Percentiles rank a stretch among this genome's conserved stretches.
These are phyloP conservation scores for Albugo laibachii DNA, from an alignment of 352 stramenopile species.

Conservation along the genomic window DNA sequence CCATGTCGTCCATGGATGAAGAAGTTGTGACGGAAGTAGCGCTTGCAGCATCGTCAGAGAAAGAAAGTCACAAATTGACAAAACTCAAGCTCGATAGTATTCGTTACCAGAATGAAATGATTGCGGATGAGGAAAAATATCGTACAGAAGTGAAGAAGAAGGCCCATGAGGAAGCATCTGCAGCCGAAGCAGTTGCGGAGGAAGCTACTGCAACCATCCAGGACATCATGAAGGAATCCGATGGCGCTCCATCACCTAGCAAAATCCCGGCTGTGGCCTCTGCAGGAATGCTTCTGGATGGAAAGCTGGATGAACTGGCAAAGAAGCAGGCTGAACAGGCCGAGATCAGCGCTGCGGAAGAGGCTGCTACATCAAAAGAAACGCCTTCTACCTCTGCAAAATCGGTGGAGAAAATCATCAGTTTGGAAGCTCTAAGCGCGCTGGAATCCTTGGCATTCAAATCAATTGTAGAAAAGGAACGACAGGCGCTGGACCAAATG, in stretches of 20 bases:
- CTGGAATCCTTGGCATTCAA: slow-evolving; percentile 75
- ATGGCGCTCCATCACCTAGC: background rate
- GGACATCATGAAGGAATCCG: slow-evolving; percentile 5
- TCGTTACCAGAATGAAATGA: slow-evolving; percentile 92
- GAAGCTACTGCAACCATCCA: slow-evolving; percentile 10
- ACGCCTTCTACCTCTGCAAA: slow-evolving; percentile 13
- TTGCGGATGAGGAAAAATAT: slow-evolving; percentile 82
- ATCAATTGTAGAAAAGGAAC: slow-evolving; percentile 74
- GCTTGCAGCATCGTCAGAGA: slow-evolving; percentile 44
- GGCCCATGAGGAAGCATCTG: slow-evolving; percentile 3
- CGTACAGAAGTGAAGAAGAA: slow-evolving; percentile 61
- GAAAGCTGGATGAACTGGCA: background rate
- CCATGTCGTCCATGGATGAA: slow-evolving; percentile 77
- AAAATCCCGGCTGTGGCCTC: background rate
- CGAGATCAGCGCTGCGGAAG: slow-evolving; percentile 11
- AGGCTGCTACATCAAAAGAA: slow-evolving; percentile 1
- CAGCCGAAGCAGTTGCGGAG: slow-evolving; percentile 14
- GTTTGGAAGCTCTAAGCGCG: slow-evolving; percentile 55
- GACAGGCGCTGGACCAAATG: slow-evolving; percentile 60
- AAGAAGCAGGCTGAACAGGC: slow-evolving; percentile 16
- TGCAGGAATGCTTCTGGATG: background rate
- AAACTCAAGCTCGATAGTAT: slow-evolving; percentile 63
- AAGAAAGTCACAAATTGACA: slow-evolving; percentile 62
- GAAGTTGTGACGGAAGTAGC: slow-evolving; percentile 76
- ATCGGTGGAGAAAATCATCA: slow-evolving; percentile 57